Conservation (phyloP, 768 basidiomycete species). For the Paxillus involutus region DNA sequence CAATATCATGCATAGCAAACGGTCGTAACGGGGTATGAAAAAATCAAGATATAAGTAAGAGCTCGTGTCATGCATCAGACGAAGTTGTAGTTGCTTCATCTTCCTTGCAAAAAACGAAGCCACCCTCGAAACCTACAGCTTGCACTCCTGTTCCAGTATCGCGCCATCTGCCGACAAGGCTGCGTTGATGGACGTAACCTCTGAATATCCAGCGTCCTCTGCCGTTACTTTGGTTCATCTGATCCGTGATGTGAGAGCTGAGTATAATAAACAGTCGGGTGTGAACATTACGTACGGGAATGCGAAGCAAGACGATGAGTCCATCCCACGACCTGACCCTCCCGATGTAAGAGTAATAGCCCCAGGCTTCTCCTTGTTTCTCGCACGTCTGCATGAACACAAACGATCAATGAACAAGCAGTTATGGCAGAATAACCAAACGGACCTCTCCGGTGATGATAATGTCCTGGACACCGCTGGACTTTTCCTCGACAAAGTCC, state of each 20-base stretch:
- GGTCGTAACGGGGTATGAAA: conserved; percentile 8
- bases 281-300: conserved; percentile 36
- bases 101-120: conserved; percentile 43
- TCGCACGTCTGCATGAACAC: conserved; percentile 37
- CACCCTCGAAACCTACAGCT: conserved; percentile 48
- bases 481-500: conserved; percentile 36
- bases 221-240: conserved; percentile 32
- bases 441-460: conserved; percentile 51
- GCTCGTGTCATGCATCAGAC: conserved; percentile 14
- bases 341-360: conserved; percentile 45
- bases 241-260: conserved; percentile 14
- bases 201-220: conserved; percentile 50
- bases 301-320: conserved; percentile 44
- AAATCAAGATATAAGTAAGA: conserved; percentile 10
- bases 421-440: background rate
- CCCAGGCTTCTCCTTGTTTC: conserved; percentile 50
- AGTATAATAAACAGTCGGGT: background rate
- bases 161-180: conserved; percentile 55
- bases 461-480: conserved; percentile 49
- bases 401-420: background rate
- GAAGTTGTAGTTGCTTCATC: conserved; percentile 21
- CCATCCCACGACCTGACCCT: conserved; percentile 54
- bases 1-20: background rate
- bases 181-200: conserved; percentile 50
- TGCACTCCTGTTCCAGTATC: conserved; percentile 43